Base-by-base conservation (phyloP, 2,329 filamentous ascomycete species). In the Penicillium sp. region DNA sequence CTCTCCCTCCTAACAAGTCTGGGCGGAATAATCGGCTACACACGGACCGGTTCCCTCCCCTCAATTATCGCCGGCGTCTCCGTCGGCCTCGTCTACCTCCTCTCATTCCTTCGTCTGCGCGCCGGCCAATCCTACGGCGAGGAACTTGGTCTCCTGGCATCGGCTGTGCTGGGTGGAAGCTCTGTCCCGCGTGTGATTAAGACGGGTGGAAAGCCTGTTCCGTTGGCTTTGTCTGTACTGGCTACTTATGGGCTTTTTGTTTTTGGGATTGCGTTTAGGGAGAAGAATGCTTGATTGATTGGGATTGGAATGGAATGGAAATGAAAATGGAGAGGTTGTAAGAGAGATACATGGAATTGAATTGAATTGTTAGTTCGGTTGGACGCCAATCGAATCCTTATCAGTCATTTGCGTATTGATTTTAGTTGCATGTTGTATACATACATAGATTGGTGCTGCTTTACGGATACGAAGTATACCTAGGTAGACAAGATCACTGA, bases 61-160 rank as follows among this genome's bases (percentile, higher is more conserved):
- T 96, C 92, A 13, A 83, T 97, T 66, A 86, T 85, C 13, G 94
- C 94, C 15, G 94, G 94, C 52, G 81, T 91, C 65, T 87, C 88
- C 35, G 92, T 99, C 64, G 94, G 94, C 46, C 78, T 82, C 17
- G 77, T 91, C 59, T 89, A 99, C 77, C 87, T 86, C 25, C 80
- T 96, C 43, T 91, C 91, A 62, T 93, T 89, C 63, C 87, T 90
- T 71, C 89, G 93, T 58, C 87, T 96, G 62, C 87, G 89, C 68
- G 87, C 86, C 67, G 81, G 83, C 60, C 84, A 91, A 73, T 74
- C 89, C 3, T 96, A 94, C 74, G 94, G 93, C 62, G 79, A 95
- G 66, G 94, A 97, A 77, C 80, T 96, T 43, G 90, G 89, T n/a
- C 83, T 99, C 10, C 81, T 97, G 43, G 94, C 94, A 5, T 96